Percentiles rank a stretch among this genome's conserved stretches.
These are phyloP conservation scores for Phellopilus nigrolimitatus DNA, from an alignment of 1,284 basidiomycete genomes.

Conservation along the genomic window DNA sequence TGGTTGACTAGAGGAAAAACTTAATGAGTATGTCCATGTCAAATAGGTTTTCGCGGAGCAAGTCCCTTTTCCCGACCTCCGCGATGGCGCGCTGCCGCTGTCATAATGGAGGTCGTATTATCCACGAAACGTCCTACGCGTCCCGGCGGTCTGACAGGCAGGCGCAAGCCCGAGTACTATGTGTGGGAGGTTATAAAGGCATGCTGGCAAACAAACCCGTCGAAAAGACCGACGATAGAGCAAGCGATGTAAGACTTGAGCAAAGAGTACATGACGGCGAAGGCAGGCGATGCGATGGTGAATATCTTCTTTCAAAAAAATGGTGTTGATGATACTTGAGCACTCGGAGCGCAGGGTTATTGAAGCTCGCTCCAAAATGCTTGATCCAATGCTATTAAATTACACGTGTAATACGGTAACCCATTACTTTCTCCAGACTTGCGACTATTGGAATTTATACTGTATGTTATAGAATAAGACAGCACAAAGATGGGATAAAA, in stretches of 20 bases:
- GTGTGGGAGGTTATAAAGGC: neutral
- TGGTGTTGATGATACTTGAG: no score
- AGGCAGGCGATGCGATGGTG: neutral
- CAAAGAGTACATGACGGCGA: neutral
- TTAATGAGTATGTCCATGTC: no score
- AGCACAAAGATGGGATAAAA: no score
- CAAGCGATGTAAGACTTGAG: neutral
- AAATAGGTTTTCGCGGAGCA: neutral
- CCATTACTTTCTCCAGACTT: no score
- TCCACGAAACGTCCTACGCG: neutral
- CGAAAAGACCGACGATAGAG: neutral
- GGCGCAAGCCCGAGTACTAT: neutral
- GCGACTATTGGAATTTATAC: no score
- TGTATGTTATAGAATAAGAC: no score
- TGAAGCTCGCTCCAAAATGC: no score
- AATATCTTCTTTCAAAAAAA: no score
- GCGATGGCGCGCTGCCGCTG: neutral
- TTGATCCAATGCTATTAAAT: no score
- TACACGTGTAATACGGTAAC: no score
- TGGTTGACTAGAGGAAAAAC: constrained; percentile 22
- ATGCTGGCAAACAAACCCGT: neutral
- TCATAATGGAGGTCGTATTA: neutral
- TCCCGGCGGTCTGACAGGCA: neutral
- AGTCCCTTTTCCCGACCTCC: neutral
- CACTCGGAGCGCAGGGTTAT: no score